Conservation (phyloP, 202 grass and related monocot species). For the Panicum virgatum region DNA sequence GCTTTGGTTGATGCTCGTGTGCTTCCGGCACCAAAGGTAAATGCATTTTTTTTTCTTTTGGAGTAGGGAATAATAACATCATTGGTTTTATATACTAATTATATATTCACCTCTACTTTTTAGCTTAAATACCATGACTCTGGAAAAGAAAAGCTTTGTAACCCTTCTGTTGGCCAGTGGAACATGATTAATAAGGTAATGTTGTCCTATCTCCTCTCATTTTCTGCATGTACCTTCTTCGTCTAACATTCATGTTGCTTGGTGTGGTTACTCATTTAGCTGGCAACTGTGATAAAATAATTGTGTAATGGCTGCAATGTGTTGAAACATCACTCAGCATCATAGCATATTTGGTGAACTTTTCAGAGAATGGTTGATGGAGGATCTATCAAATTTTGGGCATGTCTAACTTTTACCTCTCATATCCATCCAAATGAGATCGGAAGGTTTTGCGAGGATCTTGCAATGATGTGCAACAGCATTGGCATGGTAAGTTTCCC, state of each 20-base stretch:
- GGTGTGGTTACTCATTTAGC: background rate
- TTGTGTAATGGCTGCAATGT: background rate
- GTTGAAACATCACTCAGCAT: background rate
- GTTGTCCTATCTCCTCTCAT: background rate
- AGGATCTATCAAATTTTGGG: constrained; percentile 52
- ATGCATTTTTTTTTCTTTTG: constrained; percentile 18
- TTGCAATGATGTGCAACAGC: constrained; percentile 48
- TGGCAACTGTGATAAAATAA: background rate
- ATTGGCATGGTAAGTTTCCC: constrained; percentile 61
- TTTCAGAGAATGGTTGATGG: constrained; percentile 65
- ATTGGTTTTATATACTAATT: background rate
- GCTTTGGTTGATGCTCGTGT: constrained; percentile 54
- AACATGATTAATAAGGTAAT: constrained; percentile 78
- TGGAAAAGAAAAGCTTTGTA: constrained; percentile 54
- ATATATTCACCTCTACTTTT: background rate
- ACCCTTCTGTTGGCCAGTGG: constrained; percentile 60
- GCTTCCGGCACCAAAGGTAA: constrained; percentile 55
- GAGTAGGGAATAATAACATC: background rate
- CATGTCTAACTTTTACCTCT: constrained; percentile 58
- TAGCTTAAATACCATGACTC: constrained; percentile 70
- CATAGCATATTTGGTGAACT: background rate
- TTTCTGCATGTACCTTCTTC: background rate
- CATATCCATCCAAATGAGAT: constrained; percentile 30
- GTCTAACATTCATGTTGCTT: background rate
- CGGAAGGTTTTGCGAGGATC: constrained; percentile 34